Evolutionary conservation across 495 filamentous ascomycete species (phyloP), one percentile per base, ranked within the genome.

Genomic region (Letharia lupina): DNA sequence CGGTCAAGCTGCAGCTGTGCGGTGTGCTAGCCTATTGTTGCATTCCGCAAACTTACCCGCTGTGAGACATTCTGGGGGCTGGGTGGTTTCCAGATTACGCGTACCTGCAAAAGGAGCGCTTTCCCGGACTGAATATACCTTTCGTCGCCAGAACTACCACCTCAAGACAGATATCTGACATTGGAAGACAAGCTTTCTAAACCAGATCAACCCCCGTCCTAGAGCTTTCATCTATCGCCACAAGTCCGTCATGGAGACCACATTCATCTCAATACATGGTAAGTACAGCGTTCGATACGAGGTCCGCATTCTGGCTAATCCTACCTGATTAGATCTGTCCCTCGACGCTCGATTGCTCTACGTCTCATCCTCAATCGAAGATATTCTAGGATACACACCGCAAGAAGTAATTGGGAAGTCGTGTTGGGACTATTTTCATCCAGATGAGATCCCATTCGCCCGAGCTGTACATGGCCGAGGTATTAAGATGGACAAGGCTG

Each of bases 251-350:
- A 94, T 94, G 91, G 91, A 94, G 77, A 90, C 89, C 69, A 96
- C 91, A 54, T 95, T 95, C 79, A 95, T 96, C 78, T 91, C 91
- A 68, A 95, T 95, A 69, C 91, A 95, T 76, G 91, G 91, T 86
- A 76, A 78, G 87, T 83, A 70, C 60, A 20, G 9, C 61, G 61
- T 61, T 33, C 16, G 56, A 56, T 68, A 66, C 63, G n/a, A 62
- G 23, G 52, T 54, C 23, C 63, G 59, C 66, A 62, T 63, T 58
- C 64, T 60, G 65, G 65, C 59, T 70, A 48, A 68, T 50, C 41
- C 33, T 13, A 13, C 16, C 42, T 42, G 41, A 65, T 61, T 74
- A 93, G 89, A 93, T 76, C 80, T 90, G 60, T 82, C 87, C 42
- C 76, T 81, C 64, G 89, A 94, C 73, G 91, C 91, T 66, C 88